Base-by-base conservation (phyloP, 768 basidiomycete genomes). In the Xerocomellus intermedius region DNA sequence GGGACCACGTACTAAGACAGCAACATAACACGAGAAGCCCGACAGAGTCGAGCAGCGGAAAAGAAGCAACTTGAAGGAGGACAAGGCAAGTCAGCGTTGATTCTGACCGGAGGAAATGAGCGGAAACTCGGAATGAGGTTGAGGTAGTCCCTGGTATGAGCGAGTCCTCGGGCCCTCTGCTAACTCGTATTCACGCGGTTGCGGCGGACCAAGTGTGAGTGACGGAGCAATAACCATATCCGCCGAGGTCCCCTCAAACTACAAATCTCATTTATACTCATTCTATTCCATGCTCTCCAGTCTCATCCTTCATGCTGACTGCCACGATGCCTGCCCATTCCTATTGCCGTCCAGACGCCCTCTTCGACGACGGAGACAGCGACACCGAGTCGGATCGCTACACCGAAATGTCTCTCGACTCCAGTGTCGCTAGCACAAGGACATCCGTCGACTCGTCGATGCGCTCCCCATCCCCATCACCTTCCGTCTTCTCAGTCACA, bases 401-500 rank as follows among this genome's bases (percentile, higher is more conserved):
- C 54, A 82, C 81, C 12, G 61, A 75, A 16, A 70, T 74, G 38
- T 78, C 80, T 35, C 62, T 75, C 22, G 69, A 76, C 37, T 63
- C 68, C 30, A 80, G 77, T 46, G 59, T 65, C 9, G 73, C 69
- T 4, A 78, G 75, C 63, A 84, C 86, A 0, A 71, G 70, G 22
- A 87, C 86, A 2, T 86, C 87, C 16, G 73, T 77, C 48, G 82
- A 83, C 61, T 60, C 66, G 42, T 85, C 84, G 1, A 81, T 82
- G 76, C 85, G 84, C 48, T 85, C 86, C 10, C 69, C 66, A 2
- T 89, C 89, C 4, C 88, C 89, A 3, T 70, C 72, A 13, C 86
- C 84, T 8, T 90, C 89, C 24, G 79, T 91, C 8, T 77, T 81
- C 64, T 89, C 88, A 1, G 66, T 89, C 65, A 84, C 85, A 0